Conservation (phyloP, 2,329 filamentous ascomycete genomes). For the Cordyceps cicadae region DNA sequence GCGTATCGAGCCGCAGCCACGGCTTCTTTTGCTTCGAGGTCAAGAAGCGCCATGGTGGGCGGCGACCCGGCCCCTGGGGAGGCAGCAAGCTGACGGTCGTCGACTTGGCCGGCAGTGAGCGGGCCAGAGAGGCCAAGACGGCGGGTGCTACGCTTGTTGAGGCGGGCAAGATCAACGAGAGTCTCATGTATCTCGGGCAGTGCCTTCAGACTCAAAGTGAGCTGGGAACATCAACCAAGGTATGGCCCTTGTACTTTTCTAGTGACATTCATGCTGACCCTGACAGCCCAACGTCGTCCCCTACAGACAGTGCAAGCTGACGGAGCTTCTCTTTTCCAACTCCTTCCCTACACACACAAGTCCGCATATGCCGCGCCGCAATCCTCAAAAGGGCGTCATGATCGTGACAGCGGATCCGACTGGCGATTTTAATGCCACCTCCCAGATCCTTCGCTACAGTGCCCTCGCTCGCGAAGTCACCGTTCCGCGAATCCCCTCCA, state of each 20-base stretch:
- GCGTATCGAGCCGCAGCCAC: conserved; percentile 83
- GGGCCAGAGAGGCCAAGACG: conserved; percentile 88
- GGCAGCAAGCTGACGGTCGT: conserved; percentile 79
- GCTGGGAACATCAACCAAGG: conserved; percentile 63
- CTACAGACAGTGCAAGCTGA: conserved; percentile 77
- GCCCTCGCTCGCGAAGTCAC: conserved; percentile 89
- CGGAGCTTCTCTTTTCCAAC: conserved; percentile 79
- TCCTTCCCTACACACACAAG: conserved; percentile 60
- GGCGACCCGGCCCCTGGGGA: conserved; percentile 53
- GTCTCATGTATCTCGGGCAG: conserved; percentile 94
- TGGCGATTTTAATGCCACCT: conserved; percentile 94
- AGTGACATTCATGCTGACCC: conserved; percentile 13
- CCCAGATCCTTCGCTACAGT: conserved; percentile 89
- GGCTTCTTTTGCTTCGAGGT: conserved; percentile 95
- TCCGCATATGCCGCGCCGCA: conserved; percentile 38
- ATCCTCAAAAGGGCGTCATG: conserved; percentile 86
- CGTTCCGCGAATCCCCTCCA: conserved; percentile 77
- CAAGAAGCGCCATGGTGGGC: conserved; percentile 59
- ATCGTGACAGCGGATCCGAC: conserved; percentile 89
- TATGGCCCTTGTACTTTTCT: conserved; percentile 30
- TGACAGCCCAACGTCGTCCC: conserved; percentile 62
- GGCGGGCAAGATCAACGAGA: conserved; percentile 97
- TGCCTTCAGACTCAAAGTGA: conserved; percentile 94
- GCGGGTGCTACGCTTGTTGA: conserved; percentile 86
- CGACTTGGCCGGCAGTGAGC: conserved; percentile 87